Conservation (phyloP, 1,284 basidiomycete species). For the Rhodofomes roseus region DNA sequence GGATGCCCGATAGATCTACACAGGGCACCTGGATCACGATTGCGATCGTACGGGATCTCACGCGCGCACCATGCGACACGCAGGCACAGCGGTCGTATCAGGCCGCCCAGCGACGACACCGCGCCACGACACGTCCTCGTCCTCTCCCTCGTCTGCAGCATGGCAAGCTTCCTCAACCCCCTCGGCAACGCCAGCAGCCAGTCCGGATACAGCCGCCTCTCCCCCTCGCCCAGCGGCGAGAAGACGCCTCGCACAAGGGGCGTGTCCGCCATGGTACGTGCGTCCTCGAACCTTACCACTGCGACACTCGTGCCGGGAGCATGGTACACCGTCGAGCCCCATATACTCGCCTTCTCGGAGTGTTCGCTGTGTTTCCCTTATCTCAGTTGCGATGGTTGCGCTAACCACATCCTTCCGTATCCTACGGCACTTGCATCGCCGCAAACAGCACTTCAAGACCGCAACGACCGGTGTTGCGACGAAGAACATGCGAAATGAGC, state of each 20-base stretch:
- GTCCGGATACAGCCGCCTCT: constrained; percentile 8
- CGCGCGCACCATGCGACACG: background rate
- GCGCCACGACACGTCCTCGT: background rate
- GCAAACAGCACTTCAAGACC: constrained; percentile 88
- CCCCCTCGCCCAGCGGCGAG: constrained; percentile 9
- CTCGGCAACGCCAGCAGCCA: background rate
- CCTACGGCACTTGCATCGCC: constrained; percentile 7
- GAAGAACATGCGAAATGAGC: constrained; percentile 98
- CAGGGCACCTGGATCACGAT: background rate
- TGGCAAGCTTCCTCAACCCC: constrained; percentile 1
- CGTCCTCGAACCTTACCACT: background rate
- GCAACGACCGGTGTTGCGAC: constrained; percentile 96
- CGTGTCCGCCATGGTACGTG: constrained; percentile 28
- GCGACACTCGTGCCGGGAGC: background rate
- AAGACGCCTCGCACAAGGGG: constrained; percentile 27
- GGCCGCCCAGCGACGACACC: background rate
- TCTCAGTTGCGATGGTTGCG: constrained; percentile 12
- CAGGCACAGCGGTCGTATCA: background rate
- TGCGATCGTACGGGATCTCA: background rate
- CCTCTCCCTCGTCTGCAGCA: background rate
- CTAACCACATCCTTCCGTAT: constrained; percentile 13
- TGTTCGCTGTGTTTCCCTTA: constrained; percentile 1
- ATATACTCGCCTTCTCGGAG: background rate
- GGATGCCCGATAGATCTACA: background rate
- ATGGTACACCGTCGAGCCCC: background rate